These are phyloP conservation scores for Ganoderma lucidum DNA, from an alignment of 1,284 basidiomycete species.

Conservation along the genomic window DNA sequence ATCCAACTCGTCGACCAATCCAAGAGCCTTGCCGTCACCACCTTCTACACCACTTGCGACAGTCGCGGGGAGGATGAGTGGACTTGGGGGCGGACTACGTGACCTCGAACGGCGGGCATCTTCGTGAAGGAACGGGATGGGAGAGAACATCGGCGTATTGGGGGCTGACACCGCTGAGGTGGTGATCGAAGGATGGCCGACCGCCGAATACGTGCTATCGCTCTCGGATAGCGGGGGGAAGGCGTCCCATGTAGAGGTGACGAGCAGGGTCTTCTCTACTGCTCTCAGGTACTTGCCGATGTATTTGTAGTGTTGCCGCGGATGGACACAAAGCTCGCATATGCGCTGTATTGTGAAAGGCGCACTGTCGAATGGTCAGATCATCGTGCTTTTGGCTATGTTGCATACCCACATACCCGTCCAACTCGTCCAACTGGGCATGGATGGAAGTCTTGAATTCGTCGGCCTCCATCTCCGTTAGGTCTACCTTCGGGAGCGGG, in stretches of 20 bases:
- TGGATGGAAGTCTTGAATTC: constrained; percentile 68
- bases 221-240: constrained; percentile 65
- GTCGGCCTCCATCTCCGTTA: constrained; percentile 71
- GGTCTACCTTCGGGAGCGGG: constrained; percentile 62
- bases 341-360: constrained; percentile 95
- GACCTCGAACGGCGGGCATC: constrained; percentile 79
- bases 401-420: constrained; percentile 58
- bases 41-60: constrained; percentile 37
- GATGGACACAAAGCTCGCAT: constrained; percentile 83
- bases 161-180: constrained; percentile 60
- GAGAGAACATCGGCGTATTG: constrained; percentile 82
- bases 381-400: constrained; percentile 13
- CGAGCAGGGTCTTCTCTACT: constrained; percentile 84
- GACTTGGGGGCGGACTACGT: constrained; percentile 78
- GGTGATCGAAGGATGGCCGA: constrained; percentile 43
- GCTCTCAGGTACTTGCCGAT: constrained; percentile 93
- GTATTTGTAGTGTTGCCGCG: constrained; percentile 76
- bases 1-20: constrained; percentile 84
- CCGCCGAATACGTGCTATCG: constrained; percentile 46
- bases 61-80: constrained; percentile 58
- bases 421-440: constrained; percentile 78
- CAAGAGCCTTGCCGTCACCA: constrained; percentile 60
- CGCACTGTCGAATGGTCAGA: constrained; percentile 50
- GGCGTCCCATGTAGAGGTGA: constrained; percentile 81
- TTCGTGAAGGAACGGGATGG: constrained; percentile 83